phyloP scores from a whole-genome alignment of 768 basidiomycete genomes.

The Podaxis sp. region DNA sequence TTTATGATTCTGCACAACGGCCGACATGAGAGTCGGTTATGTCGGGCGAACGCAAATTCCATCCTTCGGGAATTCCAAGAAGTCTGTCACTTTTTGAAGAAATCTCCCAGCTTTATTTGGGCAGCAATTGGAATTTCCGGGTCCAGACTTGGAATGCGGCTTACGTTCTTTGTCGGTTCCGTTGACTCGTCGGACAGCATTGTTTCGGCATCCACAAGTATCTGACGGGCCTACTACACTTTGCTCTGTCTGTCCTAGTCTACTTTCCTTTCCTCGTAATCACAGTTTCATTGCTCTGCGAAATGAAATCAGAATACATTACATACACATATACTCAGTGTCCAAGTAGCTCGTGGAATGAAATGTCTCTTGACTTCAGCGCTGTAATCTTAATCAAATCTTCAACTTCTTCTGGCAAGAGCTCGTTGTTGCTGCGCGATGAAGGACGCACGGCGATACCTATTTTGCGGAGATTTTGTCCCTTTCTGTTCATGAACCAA shows the following conservation, averaged over 20 bases:
- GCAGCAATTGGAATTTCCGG: neutral
- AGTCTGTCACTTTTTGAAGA: neutral
- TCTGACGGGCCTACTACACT: neutral
- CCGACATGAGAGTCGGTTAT: neutral
- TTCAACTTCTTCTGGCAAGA: neutral
- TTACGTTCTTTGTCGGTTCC: too few relatives aligned
- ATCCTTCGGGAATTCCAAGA: neutral
- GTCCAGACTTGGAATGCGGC: neutral
- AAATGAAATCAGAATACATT: conserved; percentile 7
- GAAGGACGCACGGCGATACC: neutral
- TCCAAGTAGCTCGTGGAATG: neutral
- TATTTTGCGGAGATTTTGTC: too few relatives aligned
- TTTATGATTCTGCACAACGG: neutral
- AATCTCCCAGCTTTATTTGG: neutral
- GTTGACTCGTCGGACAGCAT: too few relatives aligned
- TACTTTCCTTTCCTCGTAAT: neutral
- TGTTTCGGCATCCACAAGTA: neutral
- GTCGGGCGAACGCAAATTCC: neutral
- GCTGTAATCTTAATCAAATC: neutral
- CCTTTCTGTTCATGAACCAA: too few relatives aligned
- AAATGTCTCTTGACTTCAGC: neutral
- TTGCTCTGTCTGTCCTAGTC: neutral
- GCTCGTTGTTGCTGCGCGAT: neutral
- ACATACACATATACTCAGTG: neutral
- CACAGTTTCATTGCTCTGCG: neutral